A percentile compares a stretch with the other conserved stretches of the same genome.
Conservation (phyloP, 148 eudicot species). For the Chenopodium album region DNA sequence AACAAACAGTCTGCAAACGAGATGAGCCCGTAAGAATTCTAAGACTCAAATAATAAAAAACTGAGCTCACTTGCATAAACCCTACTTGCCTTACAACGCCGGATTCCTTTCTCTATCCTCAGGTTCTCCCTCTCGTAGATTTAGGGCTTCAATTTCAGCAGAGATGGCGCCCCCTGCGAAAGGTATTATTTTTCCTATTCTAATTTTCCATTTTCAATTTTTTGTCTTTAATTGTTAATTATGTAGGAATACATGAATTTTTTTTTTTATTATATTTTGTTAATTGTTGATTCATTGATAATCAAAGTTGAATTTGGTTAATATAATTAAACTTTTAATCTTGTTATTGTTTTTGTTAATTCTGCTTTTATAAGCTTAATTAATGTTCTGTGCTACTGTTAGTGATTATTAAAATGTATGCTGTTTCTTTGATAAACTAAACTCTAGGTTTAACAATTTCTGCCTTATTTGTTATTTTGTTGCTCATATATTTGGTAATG, state of each 20-base stretch:
- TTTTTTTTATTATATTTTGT: background rate
- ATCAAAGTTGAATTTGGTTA: background rate
- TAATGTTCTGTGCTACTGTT: no score
- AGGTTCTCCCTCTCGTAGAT: constrained; percentile 6
- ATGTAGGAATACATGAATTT: background rate
- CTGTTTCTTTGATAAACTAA: no score
- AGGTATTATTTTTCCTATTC: constrained; percentile 16
- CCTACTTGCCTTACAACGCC: constrained; percentile 13
- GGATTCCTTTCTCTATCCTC: background rate
- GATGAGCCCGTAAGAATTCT: background rate
- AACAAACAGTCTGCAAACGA: background rate
- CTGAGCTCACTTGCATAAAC: background rate
- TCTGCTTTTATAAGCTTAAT: no score
- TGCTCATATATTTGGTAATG: background rate
- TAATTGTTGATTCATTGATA: background rate
- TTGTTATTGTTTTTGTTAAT: no score
- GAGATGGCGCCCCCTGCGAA: constrained; percentile 36
- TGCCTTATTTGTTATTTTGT: background rate
- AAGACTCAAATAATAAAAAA: background rate
- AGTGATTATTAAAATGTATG: no score
- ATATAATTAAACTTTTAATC: no score
- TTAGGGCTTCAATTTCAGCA: background rate
- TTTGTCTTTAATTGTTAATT: background rate
- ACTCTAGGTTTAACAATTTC: no score
- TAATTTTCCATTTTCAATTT: background rate